Evolutionary conservation across 1,139 yeast genomes (phyloP), one percentile per base, ranked within the genome.

Genomic region (Blastobotrys persicus): DNA sequence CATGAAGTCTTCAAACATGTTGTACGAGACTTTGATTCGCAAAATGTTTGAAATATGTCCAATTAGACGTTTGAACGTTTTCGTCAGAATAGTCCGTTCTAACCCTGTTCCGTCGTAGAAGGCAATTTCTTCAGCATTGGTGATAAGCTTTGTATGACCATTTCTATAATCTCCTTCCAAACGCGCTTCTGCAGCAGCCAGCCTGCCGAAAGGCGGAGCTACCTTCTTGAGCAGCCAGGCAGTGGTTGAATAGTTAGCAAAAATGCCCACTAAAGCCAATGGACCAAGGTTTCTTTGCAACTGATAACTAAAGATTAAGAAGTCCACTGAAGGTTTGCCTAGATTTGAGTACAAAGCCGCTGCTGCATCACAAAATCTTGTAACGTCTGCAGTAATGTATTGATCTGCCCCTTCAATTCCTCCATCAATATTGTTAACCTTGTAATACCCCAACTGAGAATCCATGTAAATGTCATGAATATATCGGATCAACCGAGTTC

Each of bases 101-200:
- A 88, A 79, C n/a, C 76, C 73, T 0, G 94, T 84, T 28, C 98
- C 98, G 63, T 89, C 91, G 65, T 89, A 91, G 64, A 91, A 91
- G 0, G 96, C 95, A 61, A 91, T 88, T 66, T 91, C 97, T 69
- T 91, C 97, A 59, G 91, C 85, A 63, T 91, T 91, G 50, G 87
- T 84, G 64, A 88, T 88, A 63, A 91, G 75, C 62, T 88, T 86
- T 59, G 89, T 74, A 62, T 91, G 95, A 56, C 88, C 87, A 59
- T 87, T 89, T 64, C 91, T 86, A 65, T 88, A 91, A 53, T 85
- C 85, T 50, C 97, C 96, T 68, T 91, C 97, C 32, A 91, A 78
- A 45, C 64, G 59, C 3, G 95, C 86, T 66, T 82, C 85, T 42
- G 74, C 72, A 38, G 92, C 80, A 16, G 91, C 79, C 50, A 89